phyloP scores from a whole-genome alignment of 148 eudicot species.

The Camellia japonica region DNA sequence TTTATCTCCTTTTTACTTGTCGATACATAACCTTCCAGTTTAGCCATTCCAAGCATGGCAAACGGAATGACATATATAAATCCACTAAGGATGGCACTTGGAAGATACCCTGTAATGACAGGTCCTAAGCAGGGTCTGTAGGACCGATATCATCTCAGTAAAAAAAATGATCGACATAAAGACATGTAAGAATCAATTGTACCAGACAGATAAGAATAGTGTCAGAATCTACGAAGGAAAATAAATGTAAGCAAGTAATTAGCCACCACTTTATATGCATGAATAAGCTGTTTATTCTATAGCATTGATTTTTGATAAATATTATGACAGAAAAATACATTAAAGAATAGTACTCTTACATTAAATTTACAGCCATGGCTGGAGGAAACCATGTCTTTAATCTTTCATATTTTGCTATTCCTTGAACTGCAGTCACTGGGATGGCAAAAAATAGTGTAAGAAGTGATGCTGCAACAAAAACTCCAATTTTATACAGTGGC shows the following conservation, averaged over 20 bases:
- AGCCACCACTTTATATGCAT: background rate
- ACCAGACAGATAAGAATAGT: background rate
- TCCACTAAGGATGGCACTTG: slow-evolving; percentile 80
- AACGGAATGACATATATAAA: slow-evolving; percentile 79
- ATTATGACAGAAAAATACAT: background rate
- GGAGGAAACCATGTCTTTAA: slow-evolving; percentile 94
- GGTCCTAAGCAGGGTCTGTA: slow-evolving; percentile 82
- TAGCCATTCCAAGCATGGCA: slow-evolving; percentile 75
- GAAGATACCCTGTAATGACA: slow-evolving; percentile 81
- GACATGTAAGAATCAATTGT: background rate
- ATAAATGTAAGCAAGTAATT: background rate
- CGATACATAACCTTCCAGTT: slow-evolving; percentile 70
- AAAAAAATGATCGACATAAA: background rate
- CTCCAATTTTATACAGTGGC: slow-evolving; percentile 59
- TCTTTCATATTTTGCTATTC: slow-evolving; percentile 80
- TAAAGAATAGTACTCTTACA: slow-evolving; percentile 41
- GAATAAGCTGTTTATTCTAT: background rate
- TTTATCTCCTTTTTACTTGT: slow-evolving; percentile 68
- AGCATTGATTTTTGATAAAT: background rate
- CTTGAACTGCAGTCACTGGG: slow-evolving; percentile 91
- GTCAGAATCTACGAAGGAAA: background rate
- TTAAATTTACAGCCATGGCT: slow-evolving; percentile 72
- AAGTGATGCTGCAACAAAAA: slow-evolving; percentile 57
- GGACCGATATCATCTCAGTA: slow-evolving; percentile 11
- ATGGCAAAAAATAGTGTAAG: slow-evolving; percentile 81